phyloP scores from a whole-genome alignment of 768 basidiomycete species.

The Clitopilus passeckerianus region DNA sequence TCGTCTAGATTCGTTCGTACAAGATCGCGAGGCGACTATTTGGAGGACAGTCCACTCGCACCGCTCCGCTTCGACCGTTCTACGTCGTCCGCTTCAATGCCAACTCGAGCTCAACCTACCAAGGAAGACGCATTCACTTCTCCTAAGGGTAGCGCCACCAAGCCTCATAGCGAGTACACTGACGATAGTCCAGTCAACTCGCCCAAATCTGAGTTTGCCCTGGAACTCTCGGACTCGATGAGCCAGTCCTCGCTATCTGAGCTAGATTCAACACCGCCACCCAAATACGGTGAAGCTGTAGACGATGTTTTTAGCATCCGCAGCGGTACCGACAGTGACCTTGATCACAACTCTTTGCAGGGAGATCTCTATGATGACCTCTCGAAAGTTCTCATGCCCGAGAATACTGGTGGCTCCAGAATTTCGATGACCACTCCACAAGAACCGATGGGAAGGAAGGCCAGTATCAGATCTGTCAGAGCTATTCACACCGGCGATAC shows the following conservation, averaged over 20 bases:
- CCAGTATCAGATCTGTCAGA: background rate
- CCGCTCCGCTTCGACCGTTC: background rate
- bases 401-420: background rate
- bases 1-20: background rate
- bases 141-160: slow-evolving; percentile 3
- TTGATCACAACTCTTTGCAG: slow-evolving; percentile 14
- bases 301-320: slow-evolving; percentile 17
- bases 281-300: slow-evolving; percentile 17
- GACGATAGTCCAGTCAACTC: slow-evolving; percentile 22
- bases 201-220: slow-evolving; percentile 56
- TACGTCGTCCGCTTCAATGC: background rate
- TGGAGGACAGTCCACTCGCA: background rate
- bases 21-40: background rate
- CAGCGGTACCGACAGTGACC: slow-evolving; percentile 12
- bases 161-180: slow-evolving; percentile 1
- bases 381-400: slow-evolving; percentile 9
- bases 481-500: background rate
- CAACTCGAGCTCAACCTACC: background rate
- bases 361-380: slow-evolving; percentile 20
- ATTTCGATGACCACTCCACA: slow-evolving; percentile 4
- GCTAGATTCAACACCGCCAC: slow-evolving; percentile 42
- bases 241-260: slow-evolving; percentile 47
- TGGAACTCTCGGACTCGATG: slow-evolving; percentile 55
- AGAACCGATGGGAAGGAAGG: slow-evolving; percentile 15
- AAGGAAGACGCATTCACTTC: slow-evolving; percentile 2